Evolutionary conservation across 129 eudicot genomes (phyloP), one percentile per base, ranked within the genome.

Genomic region (Heracleum sosnowskyi): DNA sequence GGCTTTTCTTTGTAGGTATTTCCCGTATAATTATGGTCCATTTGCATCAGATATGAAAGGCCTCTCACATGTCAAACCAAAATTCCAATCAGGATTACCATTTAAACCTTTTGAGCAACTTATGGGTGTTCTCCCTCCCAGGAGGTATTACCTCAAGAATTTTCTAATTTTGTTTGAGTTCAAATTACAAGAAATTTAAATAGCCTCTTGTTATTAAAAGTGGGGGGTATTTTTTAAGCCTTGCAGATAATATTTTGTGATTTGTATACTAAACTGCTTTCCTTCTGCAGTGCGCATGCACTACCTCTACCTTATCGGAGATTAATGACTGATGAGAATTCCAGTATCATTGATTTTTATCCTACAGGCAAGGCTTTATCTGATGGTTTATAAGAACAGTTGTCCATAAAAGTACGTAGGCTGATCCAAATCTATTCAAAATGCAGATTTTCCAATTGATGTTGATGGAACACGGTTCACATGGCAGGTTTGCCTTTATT

Each of bases 31-130:
- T 51, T 89, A 91, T 55, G 90, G 90, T 22, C 93, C 89, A 0
- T 87, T 87, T 82, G 97, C 93, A 5, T 91, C 97, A 0, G 97
- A 91, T n/a, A 17, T 89, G 4, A 84, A 84, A 79, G 97, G 97
- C 1, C 84, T 91, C 1, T 70, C 90, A 0, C 86, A 83, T 12
- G 76, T 44, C 0, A 84, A 83, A 36, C 80, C 71, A 16, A 70
- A 71, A 8, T 91, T 91, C 77, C 88, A 76, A 8, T 81, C 79
- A 75, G 92, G 92, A 45, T 20, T 34, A 9, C 97, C 92, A 7
- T 87, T 91, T 3, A 84, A 79, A 73, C 92, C 97, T 0, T 89
- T 89, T 73, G 94, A 89, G 63, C 97, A 91, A 33, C 89, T 91
- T 11, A 87, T 91, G 92, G 90, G 87, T 13, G 95, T 89, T 31